Conservation (phyloP, 2,329 filamentous ascomycete species). For the Penicillium sp. region DNA sequence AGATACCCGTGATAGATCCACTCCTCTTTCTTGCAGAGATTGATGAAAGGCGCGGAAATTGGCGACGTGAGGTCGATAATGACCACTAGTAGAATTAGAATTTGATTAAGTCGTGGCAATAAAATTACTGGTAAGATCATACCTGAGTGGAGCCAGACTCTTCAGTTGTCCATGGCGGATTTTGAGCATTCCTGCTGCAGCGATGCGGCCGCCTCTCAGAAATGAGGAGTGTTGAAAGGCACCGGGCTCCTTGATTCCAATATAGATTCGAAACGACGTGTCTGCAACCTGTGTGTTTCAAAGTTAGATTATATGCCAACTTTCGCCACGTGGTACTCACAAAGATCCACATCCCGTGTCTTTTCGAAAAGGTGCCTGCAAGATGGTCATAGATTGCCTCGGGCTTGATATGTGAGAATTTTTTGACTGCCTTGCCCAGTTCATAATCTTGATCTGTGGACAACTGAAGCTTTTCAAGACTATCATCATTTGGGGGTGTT, state of each 20-base stretch:
- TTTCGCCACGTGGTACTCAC: slow-evolving; percentile 40
- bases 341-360: slow-evolving; percentile 92
- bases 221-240: slow-evolving; percentile 92
- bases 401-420: slow-evolving; percentile 67
- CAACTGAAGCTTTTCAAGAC: slow-evolving; percentile 47
- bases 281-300: slow-evolving; percentile 53
- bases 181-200: slow-evolving; percentile 80
- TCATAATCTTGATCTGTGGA: slow-evolving; percentile 67
- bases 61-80: slow-evolving; percentile 79
- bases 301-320: not conserved
- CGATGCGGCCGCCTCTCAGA: slow-evolving; percentile 77
- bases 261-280: slow-evolving; percentile 75
- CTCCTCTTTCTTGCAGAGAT: slow-evolving; percentile 69
- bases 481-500: slow-evolving; percentile 2
- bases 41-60: slow-evolving; percentile 83
- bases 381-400: slow-evolving; percentile 77
- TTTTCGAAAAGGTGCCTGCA: slow-evolving; percentile 70
- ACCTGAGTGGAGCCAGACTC: slow-evolving; percentile 64
- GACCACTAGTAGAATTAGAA: slow-evolving; percentile 60
- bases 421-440: slow-evolving; percentile 60
- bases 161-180: slow-evolving; percentile 78
- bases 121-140: not conserved
- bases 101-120: not conserved
- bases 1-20: slow-evolving; percentile 75
- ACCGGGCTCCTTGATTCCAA: slow-evolving; percentile 86